Base-by-base conservation (phyloP, 83 land plant genomes). In the Thuja plicata region DNA sequence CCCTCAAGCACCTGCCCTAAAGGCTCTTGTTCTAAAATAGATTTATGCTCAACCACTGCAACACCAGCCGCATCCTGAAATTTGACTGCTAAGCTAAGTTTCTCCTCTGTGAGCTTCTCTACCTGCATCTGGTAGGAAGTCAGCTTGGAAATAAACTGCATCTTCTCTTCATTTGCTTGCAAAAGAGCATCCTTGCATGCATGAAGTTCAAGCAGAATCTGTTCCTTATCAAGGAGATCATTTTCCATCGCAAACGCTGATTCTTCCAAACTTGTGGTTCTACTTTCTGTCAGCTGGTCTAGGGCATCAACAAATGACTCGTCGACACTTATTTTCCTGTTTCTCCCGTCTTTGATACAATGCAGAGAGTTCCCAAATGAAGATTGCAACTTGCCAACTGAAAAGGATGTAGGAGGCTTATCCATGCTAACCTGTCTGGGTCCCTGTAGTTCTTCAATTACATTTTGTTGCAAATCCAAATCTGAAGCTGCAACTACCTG, bases 81-180 rank as follows among this genome's bases (percentile, higher is more conserved):
- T 41, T 45, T 81, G 52, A 27, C 30, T 24, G 40, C 50, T 24
- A 45, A 45, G n/a, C 32, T 45, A 45, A 74, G 17, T 74, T 45
- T 19, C 32, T 45, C 30, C n/a, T 9, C 84, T 27, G 11, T 27
- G 27, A 80, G 45, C 40, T 80, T 80, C 48, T 80, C 48, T 19
- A 80, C 46, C 48, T 80, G 30, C 84, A 43, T 80, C 84, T 80
- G 48, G 21, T 19, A 80, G 48, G 84, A 41, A 41, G 43, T 43
- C 84, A 80, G 5, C 84, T 40, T 19, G 46, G 48, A 80, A 80
- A 80, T 46, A 40, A 80, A 46, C 48, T 41, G 45, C 40, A 6
- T 38, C 84, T 80, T 80, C 84, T 80, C 84, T 80, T 40, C 48
- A 80, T 80, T 80, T 80, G 48, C 84, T 80, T 80, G 50, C 84